phyloP scores from a whole-genome alignment of 2,329 filamentous ascomycete species.

The Neonectria ditissima region DNA sequence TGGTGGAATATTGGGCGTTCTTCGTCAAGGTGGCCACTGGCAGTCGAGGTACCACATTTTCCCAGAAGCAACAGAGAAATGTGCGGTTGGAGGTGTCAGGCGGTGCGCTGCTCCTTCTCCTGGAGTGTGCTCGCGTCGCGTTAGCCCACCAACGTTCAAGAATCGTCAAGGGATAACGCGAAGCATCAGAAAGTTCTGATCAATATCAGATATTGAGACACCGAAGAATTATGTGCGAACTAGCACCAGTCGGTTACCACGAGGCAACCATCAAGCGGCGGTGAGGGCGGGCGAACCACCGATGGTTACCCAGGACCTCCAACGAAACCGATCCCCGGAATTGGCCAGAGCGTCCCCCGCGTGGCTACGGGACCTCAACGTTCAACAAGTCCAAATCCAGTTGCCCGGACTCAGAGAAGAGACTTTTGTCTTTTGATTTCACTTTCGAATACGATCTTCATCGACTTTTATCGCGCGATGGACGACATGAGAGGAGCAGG shows the following conservation, averaged over 20 bases:
- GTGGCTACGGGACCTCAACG: background rate
- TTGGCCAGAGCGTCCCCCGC: no score
- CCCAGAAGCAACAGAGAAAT: background rate
- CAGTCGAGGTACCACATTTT: no score
- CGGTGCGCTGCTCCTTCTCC: background rate
- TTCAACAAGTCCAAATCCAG: background rate
- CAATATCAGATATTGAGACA: background rate
- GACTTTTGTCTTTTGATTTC: background rate
- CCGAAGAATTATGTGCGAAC: background rate
- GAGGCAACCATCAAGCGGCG: conserved; percentile 1
- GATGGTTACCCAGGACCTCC: background rate
- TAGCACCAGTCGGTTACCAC: background rate
- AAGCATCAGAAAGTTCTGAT: background rate
- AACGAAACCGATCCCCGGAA: background rate
- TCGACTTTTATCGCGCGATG: background rate
- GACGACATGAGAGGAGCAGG: background rate
- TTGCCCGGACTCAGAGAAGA: background rate
- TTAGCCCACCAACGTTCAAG: background rate
- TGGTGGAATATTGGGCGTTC: no score
- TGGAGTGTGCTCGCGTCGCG: background rate
- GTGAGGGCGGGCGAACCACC: background rate
- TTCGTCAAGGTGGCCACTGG: background rate
- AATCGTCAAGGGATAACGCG: no score
- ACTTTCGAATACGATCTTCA: background rate
- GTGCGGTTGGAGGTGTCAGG: background rate